A percentile compares a stretch with the other conserved stretches of the same genome.
phyloP scores from a whole-genome alignment of 2,329 filamentous ascomycete genomes.

The Zymoseptoria passerinii region DNA sequence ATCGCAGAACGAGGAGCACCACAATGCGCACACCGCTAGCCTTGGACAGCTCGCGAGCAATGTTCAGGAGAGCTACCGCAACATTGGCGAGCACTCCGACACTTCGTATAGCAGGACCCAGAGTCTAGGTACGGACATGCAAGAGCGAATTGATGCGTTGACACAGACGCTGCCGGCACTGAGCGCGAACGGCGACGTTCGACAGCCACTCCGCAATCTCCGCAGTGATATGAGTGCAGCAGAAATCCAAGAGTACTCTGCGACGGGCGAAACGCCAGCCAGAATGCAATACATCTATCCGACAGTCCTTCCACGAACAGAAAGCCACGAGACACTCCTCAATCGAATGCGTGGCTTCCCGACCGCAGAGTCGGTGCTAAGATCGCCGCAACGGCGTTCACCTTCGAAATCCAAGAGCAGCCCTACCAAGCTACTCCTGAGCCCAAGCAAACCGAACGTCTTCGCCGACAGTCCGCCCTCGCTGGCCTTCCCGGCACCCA shows the following conservation, averaged over 20 bases:
- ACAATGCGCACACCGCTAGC: constrained; percentile 59
- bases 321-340: constrained; percentile 50
- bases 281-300: constrained; percentile 77
- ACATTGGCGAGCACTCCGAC: constrained; percentile 61
- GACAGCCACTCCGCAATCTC: constrained; percentile 62
- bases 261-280: constrained; percentile 79
- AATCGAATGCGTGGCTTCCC: constrained; percentile 41
- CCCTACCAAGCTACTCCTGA: constrained; percentile 22
- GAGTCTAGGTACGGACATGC: constrained; percentile 60
- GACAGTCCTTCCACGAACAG: constrained; percentile 67
- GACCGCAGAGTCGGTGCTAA: constrained; percentile 2
- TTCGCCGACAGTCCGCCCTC: constrained; percentile 27
- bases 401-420: constrained; percentile 21
- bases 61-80: constrained; percentile 64
- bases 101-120: constrained; percentile 60
- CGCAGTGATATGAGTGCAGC: constrained; percentile 59
- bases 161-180: constrained; percentile 56
- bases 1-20: constrained; percentile 69
- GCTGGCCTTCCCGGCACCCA: constrained; percentile 17
- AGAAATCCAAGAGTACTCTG: constrained; percentile 66
- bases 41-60: constrained; percentile 58
- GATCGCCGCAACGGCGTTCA: constrained; percentile 24
- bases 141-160: constrained; percentile 50
- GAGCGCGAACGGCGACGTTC: constrained; percentile 45
- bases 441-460: constrained; percentile 27